Percentiles rank a stretch among this genome's conserved stretches.
These are phyloP conservation scores for Solanum peruvianum DNA, from an alignment of 257 asterid genomes.

Conservation along the genomic window DNA sequence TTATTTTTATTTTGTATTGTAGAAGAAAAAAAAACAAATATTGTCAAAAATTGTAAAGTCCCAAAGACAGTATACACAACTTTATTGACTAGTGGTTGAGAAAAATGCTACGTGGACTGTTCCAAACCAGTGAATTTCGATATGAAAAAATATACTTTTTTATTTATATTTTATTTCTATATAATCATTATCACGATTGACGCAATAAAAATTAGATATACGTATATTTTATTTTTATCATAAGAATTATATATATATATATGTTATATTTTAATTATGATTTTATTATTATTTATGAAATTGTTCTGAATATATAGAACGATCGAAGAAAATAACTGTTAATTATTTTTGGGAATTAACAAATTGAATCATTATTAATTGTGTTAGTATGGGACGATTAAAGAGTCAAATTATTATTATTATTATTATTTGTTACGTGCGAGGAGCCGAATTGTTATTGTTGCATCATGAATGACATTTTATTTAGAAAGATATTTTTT, in stretches of 20 bases:
- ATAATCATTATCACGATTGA: neutral
- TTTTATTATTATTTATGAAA: neutral
- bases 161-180: neutral
- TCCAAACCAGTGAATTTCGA: constrained; percentile 3
- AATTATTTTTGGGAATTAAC: too few relatives aligned
- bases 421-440: neutral
- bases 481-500: neutral
- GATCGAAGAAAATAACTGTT: too few relatives aligned
- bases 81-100: constrained; percentile 11
- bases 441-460: too few relatives aligned
- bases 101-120: constrained; percentile 19
- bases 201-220: neutral
- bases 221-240: neutral
- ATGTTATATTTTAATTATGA: too few relatives aligned
- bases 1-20: too few relatives aligned
- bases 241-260: neutral
- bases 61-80: neutral
- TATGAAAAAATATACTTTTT: neutral
- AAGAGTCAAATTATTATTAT: neutral
- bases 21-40: neutral
- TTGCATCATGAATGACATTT: neutral
- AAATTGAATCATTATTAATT: neutral
- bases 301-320: neutral
- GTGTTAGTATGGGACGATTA: neutral
- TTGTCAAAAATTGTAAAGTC: neutral